A percentile compares a stretch with the other conserved stretches of the same genome.
These are phyloP conservation scores for Heliocybe sulcata DNA, from an alignment of 1,284 basidiomycete species.

Conservation along the genomic window DNA sequence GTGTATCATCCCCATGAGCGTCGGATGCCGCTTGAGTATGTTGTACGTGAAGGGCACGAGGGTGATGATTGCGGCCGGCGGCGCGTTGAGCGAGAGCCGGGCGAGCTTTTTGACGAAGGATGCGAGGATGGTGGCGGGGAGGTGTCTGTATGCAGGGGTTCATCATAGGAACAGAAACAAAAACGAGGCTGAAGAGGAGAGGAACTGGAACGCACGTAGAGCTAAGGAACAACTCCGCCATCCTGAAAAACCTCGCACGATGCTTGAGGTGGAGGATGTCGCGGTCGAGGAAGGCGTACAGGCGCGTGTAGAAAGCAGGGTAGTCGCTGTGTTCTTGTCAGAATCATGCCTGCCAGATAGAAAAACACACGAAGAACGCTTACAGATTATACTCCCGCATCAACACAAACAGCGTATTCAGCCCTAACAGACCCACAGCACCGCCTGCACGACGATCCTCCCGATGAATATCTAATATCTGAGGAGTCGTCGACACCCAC, in stretches of 20 bases:
- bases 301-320: constrained; percentile 90
- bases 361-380: constrained; percentile 24
- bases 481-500: too few relatives aligned
- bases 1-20: constrained; percentile 92
- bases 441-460: too few relatives aligned
- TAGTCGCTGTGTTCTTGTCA: constrained; percentile 69
- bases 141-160: constrained; percentile 50
- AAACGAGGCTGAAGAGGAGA: constrained; percentile 2
- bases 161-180: constrained; percentile 1
- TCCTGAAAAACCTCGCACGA: constrained; percentile 90
- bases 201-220: constrained; percentile 61
- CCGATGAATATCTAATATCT: too few relatives aligned
- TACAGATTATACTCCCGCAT: constrained; percentile 93
- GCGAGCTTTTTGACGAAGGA: constrained; percentile 93
- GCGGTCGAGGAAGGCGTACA: constrained; percentile 85
- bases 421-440: constrained; percentile 80
- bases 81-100: constrained; percentile 76
- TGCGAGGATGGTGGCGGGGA: constrained; percentile 85
- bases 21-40: constrained; percentile 87
- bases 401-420: constrained; percentile 89
- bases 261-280: constrained; percentile 90
- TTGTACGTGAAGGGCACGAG: constrained; percentile 95
- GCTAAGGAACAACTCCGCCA: constrained; percentile 85
- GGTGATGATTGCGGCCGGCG: constrained; percentile 88
- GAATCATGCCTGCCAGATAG: neutral